Conservation (phyloP, 768 basidiomycete genomes). For the Baorangia bicolor region DNA sequence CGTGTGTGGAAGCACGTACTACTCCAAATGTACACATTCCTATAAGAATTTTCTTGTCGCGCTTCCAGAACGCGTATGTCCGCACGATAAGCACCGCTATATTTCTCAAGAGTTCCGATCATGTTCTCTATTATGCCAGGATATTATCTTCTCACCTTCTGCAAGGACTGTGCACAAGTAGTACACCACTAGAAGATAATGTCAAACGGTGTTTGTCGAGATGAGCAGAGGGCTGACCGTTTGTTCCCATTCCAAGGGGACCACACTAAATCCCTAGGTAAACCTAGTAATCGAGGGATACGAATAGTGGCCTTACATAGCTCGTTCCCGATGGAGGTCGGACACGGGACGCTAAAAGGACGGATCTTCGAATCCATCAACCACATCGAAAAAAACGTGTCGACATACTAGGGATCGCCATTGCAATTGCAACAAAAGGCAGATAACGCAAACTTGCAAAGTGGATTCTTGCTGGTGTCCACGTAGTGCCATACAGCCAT, state of each 20-base stretch:
- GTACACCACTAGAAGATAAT: slow-evolving; percentile 6
- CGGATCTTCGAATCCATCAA: not conserved
- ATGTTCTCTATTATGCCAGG: not conserved
- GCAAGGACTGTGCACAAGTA: slow-evolving; percentile 15
- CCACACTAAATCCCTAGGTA: slow-evolving; percentile 11
- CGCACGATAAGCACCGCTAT: slow-evolving; percentile 21
- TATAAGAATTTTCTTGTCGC: slow-evolving; percentile 16
- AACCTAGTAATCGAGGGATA: not conserved
- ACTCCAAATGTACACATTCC: slow-evolving; percentile 13
- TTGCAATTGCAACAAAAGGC: slow-evolving; percentile 14
- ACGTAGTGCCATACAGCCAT: slow-evolving; percentile 17
- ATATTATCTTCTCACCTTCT: slow-evolving; percentile 12
- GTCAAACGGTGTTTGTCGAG: not conserved
- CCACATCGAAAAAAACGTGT: not conserved
- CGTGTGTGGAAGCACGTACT: not conserved
- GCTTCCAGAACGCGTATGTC: slow-evolving; percentile 20
- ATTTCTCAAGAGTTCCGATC: not conserved
- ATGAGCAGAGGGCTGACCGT: not conserved
- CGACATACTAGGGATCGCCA: slow-evolving; percentile 14
- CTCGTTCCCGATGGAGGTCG: not conserved
- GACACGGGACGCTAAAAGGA: slow-evolving; percentile 8
- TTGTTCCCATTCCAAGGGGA: slow-evolving; percentile 8
- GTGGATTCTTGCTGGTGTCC: slow-evolving; percentile 18
- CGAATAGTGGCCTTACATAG: slow-evolving; percentile 7
- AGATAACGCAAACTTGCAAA: slow-evolving; percentile 24